Evolutionary conservation across 257 asterid species (phyloP).

Genomic region (Solanum etuberosum): DNA sequence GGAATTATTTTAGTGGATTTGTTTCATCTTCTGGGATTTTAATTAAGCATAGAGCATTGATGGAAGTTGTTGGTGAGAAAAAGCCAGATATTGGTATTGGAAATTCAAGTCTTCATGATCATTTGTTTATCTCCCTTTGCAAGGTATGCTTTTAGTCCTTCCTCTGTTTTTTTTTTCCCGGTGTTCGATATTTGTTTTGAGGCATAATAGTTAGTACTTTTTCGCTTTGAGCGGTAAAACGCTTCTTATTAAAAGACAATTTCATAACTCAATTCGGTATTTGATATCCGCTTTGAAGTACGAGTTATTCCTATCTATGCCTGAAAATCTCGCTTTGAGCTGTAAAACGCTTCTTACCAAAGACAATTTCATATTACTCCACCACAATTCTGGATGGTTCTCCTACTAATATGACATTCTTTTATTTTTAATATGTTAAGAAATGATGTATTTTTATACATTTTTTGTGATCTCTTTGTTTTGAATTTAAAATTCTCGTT

Average conservation of each 20-base stretch:
- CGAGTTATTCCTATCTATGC: rapidly evolving
- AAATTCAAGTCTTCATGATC: constrained; percentile 36
- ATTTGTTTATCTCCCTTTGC: constrained; percentile 51
- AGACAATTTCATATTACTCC: rapidly evolving
- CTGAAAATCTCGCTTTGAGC: too few species aligned
- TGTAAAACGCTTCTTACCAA: rapidly evolving
- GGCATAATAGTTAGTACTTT: too few species aligned
- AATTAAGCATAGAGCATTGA: constrained; percentile 50
- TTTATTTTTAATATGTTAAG: not conserved
- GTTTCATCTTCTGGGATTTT: constrained; percentile 36
- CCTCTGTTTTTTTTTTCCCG: too few species aligned
- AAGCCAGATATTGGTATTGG: constrained; percentile 69
- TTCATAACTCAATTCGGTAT: not conserved
- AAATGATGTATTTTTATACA: not conserved
- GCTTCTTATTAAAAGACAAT: rapidly evolving
- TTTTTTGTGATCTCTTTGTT: rapidly evolving
- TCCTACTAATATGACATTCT: too few species aligned
- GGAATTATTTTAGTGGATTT: constrained; percentile 54
- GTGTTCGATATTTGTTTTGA: not conserved
- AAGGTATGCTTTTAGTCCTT: constrained; percentile 34
- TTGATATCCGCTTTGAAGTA: not conserved
- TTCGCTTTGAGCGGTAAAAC: too few species aligned
- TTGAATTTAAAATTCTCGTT: not conserved
- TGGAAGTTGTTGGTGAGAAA: constrained; percentile 45
- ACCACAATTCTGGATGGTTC: too few species aligned